phyloP scores from a whole-genome alignment of 2,329 filamentous ascomycete species.

The Alternaria sp. region DNA sequence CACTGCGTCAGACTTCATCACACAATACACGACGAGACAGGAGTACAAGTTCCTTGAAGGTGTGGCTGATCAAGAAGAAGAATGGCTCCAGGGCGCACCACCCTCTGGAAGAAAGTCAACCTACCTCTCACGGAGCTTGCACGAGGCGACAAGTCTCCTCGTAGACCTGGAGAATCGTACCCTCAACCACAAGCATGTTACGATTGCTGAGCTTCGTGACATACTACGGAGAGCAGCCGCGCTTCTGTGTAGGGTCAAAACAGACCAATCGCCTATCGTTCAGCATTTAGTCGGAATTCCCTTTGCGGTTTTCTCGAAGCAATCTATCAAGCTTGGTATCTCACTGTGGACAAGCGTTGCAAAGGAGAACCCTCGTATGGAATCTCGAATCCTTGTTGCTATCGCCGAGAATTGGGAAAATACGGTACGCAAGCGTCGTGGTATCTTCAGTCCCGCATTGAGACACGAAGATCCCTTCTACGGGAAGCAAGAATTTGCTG shows the following conservation, averaged over 20 bases:
- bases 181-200: constrained; percentile 71
- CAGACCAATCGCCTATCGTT: constrained; percentile 79
- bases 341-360: constrained; percentile 97
- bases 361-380: constrained; percentile 90
- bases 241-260: constrained; percentile 79
- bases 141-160: constrained; percentile 66
- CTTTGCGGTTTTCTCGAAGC: constrained; percentile 91
- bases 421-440: constrained; percentile 77
- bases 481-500: constrained; percentile 88
- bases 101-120: constrained; percentile 22
- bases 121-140: constrained; percentile 54
- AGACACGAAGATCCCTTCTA: constrained; percentile 86
- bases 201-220: constrained; percentile 78
- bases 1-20: constrained; percentile 93
- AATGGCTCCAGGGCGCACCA: constrained; percentile 65
- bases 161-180: constrained; percentile 77
- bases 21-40: constrained; percentile 95
- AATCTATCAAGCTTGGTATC: constrained; percentile 93
- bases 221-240: constrained; percentile 85
- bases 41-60: constrained; percentile 90
- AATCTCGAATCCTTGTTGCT: constrained; percentile 83
- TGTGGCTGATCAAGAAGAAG: constrained; percentile 70
- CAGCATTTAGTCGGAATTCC: constrained; percentile 92
- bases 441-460: constrained; percentile 79
- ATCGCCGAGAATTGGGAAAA: constrained; percentile 91